Percentiles rank a stretch among this genome's conserved stretches.
Conservation (phyloP, 805 yeast species). For the Kluyveromyces dobzhanskii region DNA sequence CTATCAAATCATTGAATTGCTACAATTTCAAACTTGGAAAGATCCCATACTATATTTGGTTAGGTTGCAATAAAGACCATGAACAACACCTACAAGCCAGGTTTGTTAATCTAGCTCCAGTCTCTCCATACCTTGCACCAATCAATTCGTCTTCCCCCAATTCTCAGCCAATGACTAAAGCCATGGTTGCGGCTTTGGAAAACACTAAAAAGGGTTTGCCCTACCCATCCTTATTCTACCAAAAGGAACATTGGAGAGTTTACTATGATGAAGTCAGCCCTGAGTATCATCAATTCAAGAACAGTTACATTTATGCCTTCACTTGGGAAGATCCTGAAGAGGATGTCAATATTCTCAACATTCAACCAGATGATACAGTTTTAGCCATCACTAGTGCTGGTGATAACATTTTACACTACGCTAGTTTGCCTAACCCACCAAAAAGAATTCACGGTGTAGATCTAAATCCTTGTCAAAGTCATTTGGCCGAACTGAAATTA, state of each 20-base stretch:
- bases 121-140: constrained; percentile 75
- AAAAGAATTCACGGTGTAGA: constrained; percentile 77
- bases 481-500: constrained; percentile 67
- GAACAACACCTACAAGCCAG: constrained; percentile 42
- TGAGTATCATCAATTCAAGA: constrained; percentile 59
- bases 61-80: constrained; percentile 59
- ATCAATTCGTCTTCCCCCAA: constrained; percentile 14
- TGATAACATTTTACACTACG: constrained; percentile 70
- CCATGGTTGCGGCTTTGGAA: constrained; percentile 65
- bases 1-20: constrained; percentile 63
- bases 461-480: constrained; percentile 76
- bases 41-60: constrained; percentile 78
- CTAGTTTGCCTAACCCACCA: constrained; percentile 64
- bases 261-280: constrained; percentile 67
- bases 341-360: constrained; percentile 57
- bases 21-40: constrained; percentile 59
- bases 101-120: constrained; percentile 55
- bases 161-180: constrained; percentile 41
- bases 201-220: constrained; percentile 61
- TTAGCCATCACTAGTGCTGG: constrained; percentile 84
- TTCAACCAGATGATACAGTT: constrained; percentile 59
- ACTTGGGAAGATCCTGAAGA: constrained; percentile 90
- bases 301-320: constrained; percentile 78
- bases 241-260: constrained; percentile 68
- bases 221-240: constrained; percentile 74